Conservation (phyloP, 2,329 filamentous ascomycete genomes). For the Penicillium freii region DNA sequence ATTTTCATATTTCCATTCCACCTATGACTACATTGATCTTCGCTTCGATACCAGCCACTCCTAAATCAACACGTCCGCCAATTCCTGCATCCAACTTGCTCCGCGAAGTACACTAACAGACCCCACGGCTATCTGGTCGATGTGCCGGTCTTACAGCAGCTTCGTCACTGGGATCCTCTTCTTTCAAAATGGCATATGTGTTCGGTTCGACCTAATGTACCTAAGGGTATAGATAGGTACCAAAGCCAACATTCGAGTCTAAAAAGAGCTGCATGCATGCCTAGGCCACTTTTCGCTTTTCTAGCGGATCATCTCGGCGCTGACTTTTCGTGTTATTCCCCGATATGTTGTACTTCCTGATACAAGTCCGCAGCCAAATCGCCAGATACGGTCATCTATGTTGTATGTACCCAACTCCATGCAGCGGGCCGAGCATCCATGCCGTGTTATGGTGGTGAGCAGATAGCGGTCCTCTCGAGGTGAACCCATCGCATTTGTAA, state of each 20-base stretch:
- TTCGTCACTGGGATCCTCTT: slow-evolving; percentile 2
- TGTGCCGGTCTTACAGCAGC: not conserved
- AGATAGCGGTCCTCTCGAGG: not conserved
- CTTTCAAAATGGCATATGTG: not conserved
- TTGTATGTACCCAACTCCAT: slow-evolving; percentile 17
- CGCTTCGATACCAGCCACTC: slow-evolving; percentile 10
- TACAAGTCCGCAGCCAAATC: slow-evolving; percentile 3
- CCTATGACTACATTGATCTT: slow-evolving; percentile 3
- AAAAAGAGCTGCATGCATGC: slow-evolving; percentile 19
- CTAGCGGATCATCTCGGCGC: not conserved
- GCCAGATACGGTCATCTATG: slow-evolving; percentile 13
- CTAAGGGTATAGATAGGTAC: not conserved
- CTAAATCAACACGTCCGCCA: slow-evolving; percentile 6
- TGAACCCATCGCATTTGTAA: not conserved
- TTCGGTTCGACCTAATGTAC: not conserved
- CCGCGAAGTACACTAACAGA: not conserved
- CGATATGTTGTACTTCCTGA: slow-evolving; percentile 8
- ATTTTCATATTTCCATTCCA: not conserved
- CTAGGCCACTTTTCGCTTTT: slow-evolving; percentile 1
- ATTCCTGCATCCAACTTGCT: not conserved
- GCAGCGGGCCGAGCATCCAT: slow-evolving; percentile 24
- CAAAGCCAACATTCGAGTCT: slow-evolving; percentile 3
- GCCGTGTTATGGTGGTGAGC: slow-evolving; percentile 4
- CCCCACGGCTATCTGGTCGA: not conserved
- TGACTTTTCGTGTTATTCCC: slow-evolving; percentile 2